Evolutionary conservation across 1,139 yeast species (phyloP), one percentile per base, ranked within the genome.

Genomic region (Pichia sp.): DNA sequence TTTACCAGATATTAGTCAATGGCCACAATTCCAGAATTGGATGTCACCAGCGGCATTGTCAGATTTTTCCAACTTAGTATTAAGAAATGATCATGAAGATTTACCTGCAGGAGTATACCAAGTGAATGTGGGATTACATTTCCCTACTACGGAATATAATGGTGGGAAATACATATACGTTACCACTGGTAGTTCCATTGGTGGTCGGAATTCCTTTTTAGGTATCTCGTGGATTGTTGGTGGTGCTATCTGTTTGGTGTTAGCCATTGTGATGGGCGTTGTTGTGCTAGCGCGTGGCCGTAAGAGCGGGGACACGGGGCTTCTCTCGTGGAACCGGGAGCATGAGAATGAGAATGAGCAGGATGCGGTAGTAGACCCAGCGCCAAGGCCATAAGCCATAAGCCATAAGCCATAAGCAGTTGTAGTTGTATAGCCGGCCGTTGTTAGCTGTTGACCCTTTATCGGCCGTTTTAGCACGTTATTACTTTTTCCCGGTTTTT

Each of bases 21-120:
- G 93, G 91, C 74, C 69, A 43, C 86, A 85, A 52, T 78, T 91
- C 56, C 97, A 91, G 62, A 91, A 88, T 58, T 91, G 99, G 99
- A 88, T 91, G 96, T 77, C 87, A 52, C 80, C 97, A 3, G 81
- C 96, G 4, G 97, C 91, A 1, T 68, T 93, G 44, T 80, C 97
- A 9, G 77, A 77, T 22, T 91, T 93, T 55, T 76, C 84, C 52
- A 87, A 87, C 59, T 65, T 91, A 55, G 86, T 82, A 4, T 66
- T 77, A 46, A 75, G 95, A 55, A 88, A 88, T 56, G 94, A 86
- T 56, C 58, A 77, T 30, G 74, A 74, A 23, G 57, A 64, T 3
- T 61, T 91, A 50, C 55, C 60, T 6, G 60, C 66, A 6, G 98
- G 98, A 16, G 69, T 69, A 5, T 91, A 91, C 58, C 76, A 76